Evolutionary conservation across 176 grass and related monocot genomes (phyloP).

Genomic region (Zea luxurians): DNA sequence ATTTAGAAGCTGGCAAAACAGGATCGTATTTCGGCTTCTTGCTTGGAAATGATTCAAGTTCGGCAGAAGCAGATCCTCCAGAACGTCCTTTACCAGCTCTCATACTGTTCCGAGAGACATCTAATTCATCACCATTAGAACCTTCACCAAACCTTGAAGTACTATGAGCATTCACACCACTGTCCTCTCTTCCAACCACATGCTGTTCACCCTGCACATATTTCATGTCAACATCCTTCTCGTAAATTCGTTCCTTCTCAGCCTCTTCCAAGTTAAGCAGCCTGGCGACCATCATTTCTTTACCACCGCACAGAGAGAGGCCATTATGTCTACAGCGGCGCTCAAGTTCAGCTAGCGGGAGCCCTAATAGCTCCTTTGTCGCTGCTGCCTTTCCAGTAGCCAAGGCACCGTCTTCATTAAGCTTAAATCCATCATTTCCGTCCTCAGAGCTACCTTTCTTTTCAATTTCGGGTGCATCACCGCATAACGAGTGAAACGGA

Average conservation of each 20-base stretch:
- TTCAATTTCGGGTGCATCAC: conserved; percentile 91
- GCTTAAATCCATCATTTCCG: conserved; percentile 61
- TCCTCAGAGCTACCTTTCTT: conserved; percentile 66
- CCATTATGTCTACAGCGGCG: conserved; percentile 93
- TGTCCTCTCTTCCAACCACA: conserved; percentile 51
- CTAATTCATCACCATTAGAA: conserved; percentile 39
- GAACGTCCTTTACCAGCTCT: conserved; percentile 26
- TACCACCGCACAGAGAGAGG: conserved; percentile 80
- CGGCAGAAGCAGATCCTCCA: conserved; percentile 38
- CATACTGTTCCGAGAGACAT: conserved; percentile 34
- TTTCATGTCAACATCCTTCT: conserved; percentile 63
- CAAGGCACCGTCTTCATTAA: conserved; percentile 87
- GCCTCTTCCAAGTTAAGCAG: conserved; percentile 93
- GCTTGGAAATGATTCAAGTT: conserved; percentile 35
- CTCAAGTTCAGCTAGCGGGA: conserved; percentile 91
- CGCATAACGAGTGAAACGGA: conserved; percentile 77
- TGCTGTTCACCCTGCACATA: conserved; percentile 47
- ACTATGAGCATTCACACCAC: conserved; percentile 30
- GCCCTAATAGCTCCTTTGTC: conserved; percentile 73
- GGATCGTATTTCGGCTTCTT: conserved; percentile 70
- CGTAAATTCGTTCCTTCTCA: conserved; percentile 65
- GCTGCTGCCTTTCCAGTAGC: conserved; percentile 79
- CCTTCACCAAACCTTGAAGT: conserved; percentile 43
- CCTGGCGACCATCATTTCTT: conserved; percentile 96
- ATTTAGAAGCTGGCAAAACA: conserved; percentile 88